Evolutionary conservation across 2,329 filamentous ascomycete species (phyloP).

Genomic region (Exophiala phaeomuriformis): DNA sequence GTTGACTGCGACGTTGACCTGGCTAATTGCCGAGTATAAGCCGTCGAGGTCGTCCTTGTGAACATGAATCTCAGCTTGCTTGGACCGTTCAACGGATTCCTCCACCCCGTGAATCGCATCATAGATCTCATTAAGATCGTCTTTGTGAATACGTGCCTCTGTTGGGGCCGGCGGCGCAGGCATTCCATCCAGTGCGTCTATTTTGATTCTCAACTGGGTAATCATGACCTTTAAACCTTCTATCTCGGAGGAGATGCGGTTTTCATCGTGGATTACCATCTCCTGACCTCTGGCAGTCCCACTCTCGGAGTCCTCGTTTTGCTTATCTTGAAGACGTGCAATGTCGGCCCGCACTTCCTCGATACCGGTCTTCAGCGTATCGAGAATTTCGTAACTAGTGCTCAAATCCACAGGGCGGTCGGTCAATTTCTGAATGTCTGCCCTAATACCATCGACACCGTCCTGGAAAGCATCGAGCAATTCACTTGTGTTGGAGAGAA

Average conservation of each 20-base stretch:
- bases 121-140: conserved; percentile 43
- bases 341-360: conserved; percentile 70
- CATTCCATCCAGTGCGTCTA: conserved; percentile 64
- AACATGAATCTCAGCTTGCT: conserved; percentile 31
- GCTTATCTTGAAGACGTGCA: conserved; percentile 60
- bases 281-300: conserved; percentile 47
- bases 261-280: conserved; percentile 51
- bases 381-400: conserved; percentile 80
- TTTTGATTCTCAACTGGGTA: conserved; percentile 71
- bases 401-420: conserved; percentile 77
- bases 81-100: conserved; percentile 34
- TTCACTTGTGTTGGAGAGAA: conserved; percentile 49
- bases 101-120: conserved; percentile 48
- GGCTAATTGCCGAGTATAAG: conserved; percentile 38
- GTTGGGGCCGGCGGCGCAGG: conserved; percentile 39
- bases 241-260: conserved; percentile 60
- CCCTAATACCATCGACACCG: conserved; percentile 66
- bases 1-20: conserved; percentile 52
- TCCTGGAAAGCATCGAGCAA: conserved; percentile 57
- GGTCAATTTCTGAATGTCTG: conserved; percentile 65
- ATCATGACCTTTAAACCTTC: conserved; percentile 81
- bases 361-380: conserved; percentile 76
- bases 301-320: conserved; percentile 45
- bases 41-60: conserved; percentile 44
- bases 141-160: conserved; percentile 39